These are phyloP conservation scores for Haberlea rhodopensis DNA, from an alignment of 257 asterid species.

Conservation along the genomic window DNA sequence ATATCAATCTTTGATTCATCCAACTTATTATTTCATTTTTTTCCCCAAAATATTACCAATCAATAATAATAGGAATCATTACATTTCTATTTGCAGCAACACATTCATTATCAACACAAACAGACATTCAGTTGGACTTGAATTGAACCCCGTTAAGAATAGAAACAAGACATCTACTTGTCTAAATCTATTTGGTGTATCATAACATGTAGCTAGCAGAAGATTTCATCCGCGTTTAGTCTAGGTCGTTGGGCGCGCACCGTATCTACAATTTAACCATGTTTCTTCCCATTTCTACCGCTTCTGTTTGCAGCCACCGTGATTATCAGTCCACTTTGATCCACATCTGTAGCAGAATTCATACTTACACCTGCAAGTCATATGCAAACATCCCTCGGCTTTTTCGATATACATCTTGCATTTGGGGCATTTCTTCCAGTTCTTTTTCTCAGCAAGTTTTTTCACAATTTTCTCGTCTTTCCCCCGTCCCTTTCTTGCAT, in stretches of 20 bases:
- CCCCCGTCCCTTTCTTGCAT: conserved; percentile 24
- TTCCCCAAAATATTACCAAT: background rate
- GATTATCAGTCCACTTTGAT: conserved; percentile 45
- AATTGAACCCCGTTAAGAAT: too few relatives aligned
- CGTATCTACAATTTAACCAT: background rate
- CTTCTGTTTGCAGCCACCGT: conserved; percentile 30
- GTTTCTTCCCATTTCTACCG: background rate
- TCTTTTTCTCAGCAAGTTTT: conserved; percentile 65
- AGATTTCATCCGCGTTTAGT: too few relatives aligned
- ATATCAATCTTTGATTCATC: background rate
- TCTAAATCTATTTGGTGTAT: too few relatives aligned
- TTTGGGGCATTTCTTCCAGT: conserved; percentile 68
- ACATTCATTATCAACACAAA: background rate
- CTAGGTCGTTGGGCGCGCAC: too few relatives aligned
- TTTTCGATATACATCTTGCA: conserved; percentile 69
- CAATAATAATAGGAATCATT: background rate
- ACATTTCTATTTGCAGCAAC: background rate
- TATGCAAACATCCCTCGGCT: conserved; percentile 56
- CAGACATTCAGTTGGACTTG: background rate
- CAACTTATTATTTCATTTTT: background rate
- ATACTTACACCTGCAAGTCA: conserved; percentile 58
- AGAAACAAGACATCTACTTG: too few relatives aligned
- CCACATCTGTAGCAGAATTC: conserved; percentile 69
- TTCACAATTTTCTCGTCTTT: conserved; percentile 43
- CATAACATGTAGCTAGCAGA: too few relatives aligned